Evolutionary conservation across 208 protist species (phyloP), one percentile per base, ranked within the genome.

Genomic region (Giardia duodenalis): DNA sequence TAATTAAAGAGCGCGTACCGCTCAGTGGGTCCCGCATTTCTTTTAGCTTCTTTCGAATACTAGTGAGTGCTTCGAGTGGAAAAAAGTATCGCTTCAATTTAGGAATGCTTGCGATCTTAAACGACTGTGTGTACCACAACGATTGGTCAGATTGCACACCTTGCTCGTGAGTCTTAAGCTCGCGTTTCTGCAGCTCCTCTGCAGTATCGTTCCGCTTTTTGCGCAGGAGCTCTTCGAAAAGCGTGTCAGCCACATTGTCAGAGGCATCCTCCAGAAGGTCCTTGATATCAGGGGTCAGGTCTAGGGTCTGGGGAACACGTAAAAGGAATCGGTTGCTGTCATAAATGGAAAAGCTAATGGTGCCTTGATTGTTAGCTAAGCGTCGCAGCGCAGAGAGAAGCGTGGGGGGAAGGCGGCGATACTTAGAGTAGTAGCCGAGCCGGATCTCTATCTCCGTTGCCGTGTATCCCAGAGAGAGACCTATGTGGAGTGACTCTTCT

Each of bases 351-450:
- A 91, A 42, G n/a, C 42, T 47, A 47, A 91, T 48, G 1, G 47
- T 45, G 42, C 42, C 44, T n/a, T 91, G n/a, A 47, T 4, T 47
- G 0, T 2, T 1, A 19, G n/a, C 43, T 4, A 91, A n/a, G 45
- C 45, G 1, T 43, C n/a, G 45, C 44, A 91, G 44, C 43, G 47
- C 2, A 43, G 10, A 30, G 44, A 45, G 2, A 42, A 91, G 45
- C 43, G 2, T n/a, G 4, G 4, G 2, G n/a, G 88, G 88, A 42
- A 91, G 88, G 2, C 45, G n/a, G 2, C 44, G 10, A n/a, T 91
- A 91, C 45, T 91, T 91, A 19, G 88, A 91, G 88, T 67, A 47
- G 2, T 3, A 48, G n/a, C 19, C 43, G 2, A 91, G 45, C n/a
- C 1, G 44, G n/a, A 43, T 30, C 45, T 47, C n/a, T 46, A 91